Percentiles rank a stretch among this genome's conserved stretches.
These are phyloP conservation scores for Prunus yedoensis DNA, from an alignment of 331 rosid species.

Conservation along the genomic window DNA sequence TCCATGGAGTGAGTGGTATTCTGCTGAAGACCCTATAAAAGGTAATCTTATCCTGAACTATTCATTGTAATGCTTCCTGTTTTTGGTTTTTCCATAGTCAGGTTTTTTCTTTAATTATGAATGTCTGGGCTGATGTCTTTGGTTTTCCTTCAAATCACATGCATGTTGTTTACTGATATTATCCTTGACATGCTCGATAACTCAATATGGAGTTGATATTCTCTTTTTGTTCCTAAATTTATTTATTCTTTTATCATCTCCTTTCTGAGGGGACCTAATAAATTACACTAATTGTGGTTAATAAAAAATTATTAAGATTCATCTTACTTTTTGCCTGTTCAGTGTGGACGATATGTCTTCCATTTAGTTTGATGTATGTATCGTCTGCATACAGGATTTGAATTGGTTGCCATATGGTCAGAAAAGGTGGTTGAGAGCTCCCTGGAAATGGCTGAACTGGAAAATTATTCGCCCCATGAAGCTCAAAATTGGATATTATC, in stretches of 20 bases:
- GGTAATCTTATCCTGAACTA: constrained; percentile 40
- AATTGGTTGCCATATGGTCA: constrained; percentile 72
- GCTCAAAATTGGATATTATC: constrained; percentile 84
- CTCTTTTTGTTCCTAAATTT: neutral
- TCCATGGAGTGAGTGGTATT: constrained; percentile 98
- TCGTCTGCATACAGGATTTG: constrained; percentile 69
- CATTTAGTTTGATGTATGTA: constrained; percentile 35
- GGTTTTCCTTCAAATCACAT: neutral
- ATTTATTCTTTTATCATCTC: constrained; percentile 10
- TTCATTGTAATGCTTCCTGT: constrained; percentile 5
- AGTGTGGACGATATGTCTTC: constrained; percentile 7
- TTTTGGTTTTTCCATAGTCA: neutral
- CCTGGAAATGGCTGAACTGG: constrained; percentile 95
- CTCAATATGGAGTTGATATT: constrained; percentile 5
- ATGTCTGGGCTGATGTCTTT: neutral
- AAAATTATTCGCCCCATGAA: constrained; percentile 87
- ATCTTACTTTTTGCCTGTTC: constrained; percentile 15
- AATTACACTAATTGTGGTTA: neutral
- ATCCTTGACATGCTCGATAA: neutral
- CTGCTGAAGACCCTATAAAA: constrained; percentile 94
- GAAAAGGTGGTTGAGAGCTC: constrained; percentile 84
- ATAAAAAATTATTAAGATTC: constrained; percentile 25
- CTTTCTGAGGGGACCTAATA: neutral
- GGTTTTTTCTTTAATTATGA: constrained; percentile 13
- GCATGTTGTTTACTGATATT: neutral